Conservation (phyloP, 2,329 filamentous ascomycete species). For the Thelonectria olida region DNA sequence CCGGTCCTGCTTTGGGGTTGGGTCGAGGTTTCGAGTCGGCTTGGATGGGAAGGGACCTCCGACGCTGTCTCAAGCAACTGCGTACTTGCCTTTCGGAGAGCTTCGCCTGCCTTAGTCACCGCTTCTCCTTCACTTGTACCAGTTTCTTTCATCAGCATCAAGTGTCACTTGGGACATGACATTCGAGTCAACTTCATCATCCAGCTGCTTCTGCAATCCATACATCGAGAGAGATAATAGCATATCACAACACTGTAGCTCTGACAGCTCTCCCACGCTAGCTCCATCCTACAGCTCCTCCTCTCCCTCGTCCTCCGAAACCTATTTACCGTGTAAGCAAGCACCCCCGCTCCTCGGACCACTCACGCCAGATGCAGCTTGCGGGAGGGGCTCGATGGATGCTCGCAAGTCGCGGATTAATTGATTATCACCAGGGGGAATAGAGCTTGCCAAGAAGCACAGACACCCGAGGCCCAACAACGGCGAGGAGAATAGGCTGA, state of each 20-base stretch:
- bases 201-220: neutral
- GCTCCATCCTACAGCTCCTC: neutral
- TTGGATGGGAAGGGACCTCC: slow-evolving; percentile 34
- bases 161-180: too few relatives aligned
- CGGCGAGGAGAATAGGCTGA: neutral
- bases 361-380: neutral
- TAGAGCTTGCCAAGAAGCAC: slow-evolving; percentile 1
- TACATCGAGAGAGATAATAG: neutral
- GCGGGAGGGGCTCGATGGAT: slow-evolving; percentile 1
- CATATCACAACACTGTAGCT: neutral
- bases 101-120: neutral
- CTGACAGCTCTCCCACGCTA: neutral
- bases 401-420: slow-evolving; percentile 17
- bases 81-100: neutral
- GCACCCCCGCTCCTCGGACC: slow-evolving; percentile 9
- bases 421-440: slow-evolving; percentile 6
- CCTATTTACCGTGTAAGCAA: neutral
- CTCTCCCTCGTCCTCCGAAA: neutral
- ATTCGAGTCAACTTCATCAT: neutral
- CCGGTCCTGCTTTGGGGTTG: slow-evolving; percentile 2
- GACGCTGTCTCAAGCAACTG: slow-evolving; percentile 9
- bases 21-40: slow-evolving; percentile 12
- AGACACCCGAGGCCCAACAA: neutral
- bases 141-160: too few relatives aligned
- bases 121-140: too few relatives aligned